Base-by-base conservation (phyloP, 306 rosid genomes). In the Rosa lucieae region DNA sequence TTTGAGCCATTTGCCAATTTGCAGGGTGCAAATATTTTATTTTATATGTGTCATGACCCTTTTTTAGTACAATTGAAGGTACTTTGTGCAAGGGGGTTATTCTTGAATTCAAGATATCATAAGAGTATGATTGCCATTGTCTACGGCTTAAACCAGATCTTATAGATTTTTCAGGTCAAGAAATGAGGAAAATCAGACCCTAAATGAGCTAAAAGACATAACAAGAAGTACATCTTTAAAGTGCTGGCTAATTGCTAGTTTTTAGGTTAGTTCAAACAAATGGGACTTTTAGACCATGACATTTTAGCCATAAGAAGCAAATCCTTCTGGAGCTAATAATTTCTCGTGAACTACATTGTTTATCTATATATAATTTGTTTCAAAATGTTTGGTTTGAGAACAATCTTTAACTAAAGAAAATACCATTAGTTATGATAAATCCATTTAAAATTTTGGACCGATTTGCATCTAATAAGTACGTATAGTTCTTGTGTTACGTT, bases 51-150 rank as follows among this genome's bases (percentile, higher is more conserved):
- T 59, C 35, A 63, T 32, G 43, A 10, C 43, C n/a, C 43, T 14
- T 63, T 63, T 13, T 69, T 29, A 43, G 20, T 62, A 62, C 67
- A 62, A 62, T 4, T 29, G 18, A 62, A 26, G 67, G 40, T 12
- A 63, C 68, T 63, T 12, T 32, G 8, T n/a, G 65, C 13, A 9
- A 13, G 20, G 17, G 43, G 70, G 7, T 35, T 32, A 13, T 61
- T 61, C 8, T 23, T 23, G 18, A n/a, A 58, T 58, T 58, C 21
- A 67, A 67, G 29, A 13, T 67, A 67, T 43, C 44, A 37, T 67
- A 18, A 82, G 81, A 74, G 80, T 83, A 85, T 86, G 76, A 91
- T 84, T 83, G 85, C 80, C 72, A 51, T 26, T 72, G 42, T 72
- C 73, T 70, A 23, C 81, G 78, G 53, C 63, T 76, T 21, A 70